These are phyloP conservation scores for Sclerotinia trifoliorum DNA, from an alignment of 2,329 filamentous ascomycete genomes.

Conservation along the genomic window DNA sequence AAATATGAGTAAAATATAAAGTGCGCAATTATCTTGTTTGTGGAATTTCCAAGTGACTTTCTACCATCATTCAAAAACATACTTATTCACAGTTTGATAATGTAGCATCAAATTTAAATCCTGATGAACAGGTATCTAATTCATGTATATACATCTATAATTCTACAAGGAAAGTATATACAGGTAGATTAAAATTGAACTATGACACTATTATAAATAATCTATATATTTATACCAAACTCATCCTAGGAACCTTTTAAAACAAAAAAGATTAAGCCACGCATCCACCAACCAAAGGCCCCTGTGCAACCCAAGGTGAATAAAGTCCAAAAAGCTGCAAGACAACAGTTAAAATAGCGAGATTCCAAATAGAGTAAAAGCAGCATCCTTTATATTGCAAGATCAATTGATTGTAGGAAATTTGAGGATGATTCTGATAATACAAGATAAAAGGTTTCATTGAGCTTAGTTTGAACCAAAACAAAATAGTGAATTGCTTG, in stretches of 20 bases:
- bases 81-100: neutral
- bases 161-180: neutral
- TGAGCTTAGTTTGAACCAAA: neutral
- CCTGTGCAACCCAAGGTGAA: neutral
- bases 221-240: neutral
- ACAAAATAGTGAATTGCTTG: neutral
- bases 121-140: no score
- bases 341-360: neutral
- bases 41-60: neutral
- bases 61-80: no score
- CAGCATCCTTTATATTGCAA: neutral
- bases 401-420: no score
- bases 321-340: neutral
- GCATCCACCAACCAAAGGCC: neutral
- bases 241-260: neutral
- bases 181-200: neutral
- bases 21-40: neutral
- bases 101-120: neutral
- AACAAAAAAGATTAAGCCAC: neutral
- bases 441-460: no score
- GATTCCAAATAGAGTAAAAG: no score
- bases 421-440: neutral
- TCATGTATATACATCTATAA: neutral
- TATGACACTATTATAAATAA: neutral
- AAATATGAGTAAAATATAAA: constrained; percentile 2